Evolutionary conservation across 495 filamentous ascomycete species (phyloP).

Genomic region (Lasiosphaeriaceae sp.): DNA sequence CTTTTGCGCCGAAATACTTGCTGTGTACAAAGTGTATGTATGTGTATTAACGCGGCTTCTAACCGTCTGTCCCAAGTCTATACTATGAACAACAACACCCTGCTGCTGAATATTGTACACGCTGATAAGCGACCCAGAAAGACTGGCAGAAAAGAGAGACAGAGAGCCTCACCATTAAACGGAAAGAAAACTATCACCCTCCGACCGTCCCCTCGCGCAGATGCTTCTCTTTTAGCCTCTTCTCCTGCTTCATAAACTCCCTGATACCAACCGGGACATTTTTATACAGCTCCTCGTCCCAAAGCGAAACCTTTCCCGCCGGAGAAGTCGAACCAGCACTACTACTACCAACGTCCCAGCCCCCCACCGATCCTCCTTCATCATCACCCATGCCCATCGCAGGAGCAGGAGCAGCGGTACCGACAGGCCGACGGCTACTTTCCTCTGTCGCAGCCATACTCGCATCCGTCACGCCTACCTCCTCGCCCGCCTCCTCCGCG

Average conservation of each 20-base stretch:
- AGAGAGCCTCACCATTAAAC: background rate
- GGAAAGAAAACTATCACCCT: slow-evolving; percentile 19
- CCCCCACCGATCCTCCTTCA: slow-evolving; percentile 66
- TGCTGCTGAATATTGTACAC: background rate
- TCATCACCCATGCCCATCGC: slow-evolving; percentile 73
- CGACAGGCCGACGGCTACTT: background rate
- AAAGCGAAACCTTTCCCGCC: slow-evolving; percentile 38
- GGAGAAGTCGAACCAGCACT: slow-evolving; percentile 20
- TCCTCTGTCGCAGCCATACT: slow-evolving; percentile 11
- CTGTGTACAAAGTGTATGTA: no score
- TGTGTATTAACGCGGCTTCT: slow-evolving; percentile 2
- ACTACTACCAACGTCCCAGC: slow-evolving; percentile 57
- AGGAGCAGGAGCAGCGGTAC: no score
- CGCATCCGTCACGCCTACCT: slow-evolving; percentile 20
- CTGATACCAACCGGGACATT: slow-evolving; percentile 88
- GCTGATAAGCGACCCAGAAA: no score
- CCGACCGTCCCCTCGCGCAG: slow-evolving; percentile 38
- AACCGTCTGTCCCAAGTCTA: background rate
- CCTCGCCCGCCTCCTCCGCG: slow-evolving; percentile 21
- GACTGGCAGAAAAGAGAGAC: no score
- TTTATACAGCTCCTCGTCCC: slow-evolving; percentile 65
- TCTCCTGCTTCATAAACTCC: slow-evolving; percentile 97
- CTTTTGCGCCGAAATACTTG: no score
- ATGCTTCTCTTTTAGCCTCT: slow-evolving; percentile 77
- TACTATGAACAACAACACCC: background rate